Base-by-base conservation (phyloP, 306 rosid species). In the Rosa persica region DNA sequence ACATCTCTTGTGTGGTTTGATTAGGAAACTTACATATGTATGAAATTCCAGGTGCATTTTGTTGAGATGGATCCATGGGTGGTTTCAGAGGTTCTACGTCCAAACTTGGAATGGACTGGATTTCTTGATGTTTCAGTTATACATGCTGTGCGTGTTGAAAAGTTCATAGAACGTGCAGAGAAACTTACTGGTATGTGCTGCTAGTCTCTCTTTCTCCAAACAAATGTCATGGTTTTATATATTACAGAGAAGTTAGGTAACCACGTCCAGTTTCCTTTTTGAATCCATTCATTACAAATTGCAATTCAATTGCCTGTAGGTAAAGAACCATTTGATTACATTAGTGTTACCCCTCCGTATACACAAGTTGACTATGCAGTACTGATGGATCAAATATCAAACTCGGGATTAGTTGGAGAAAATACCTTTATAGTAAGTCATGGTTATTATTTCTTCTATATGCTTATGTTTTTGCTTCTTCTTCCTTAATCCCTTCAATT, bases 1-100 rank as follows among this genome's bases (percentile, higher is more conserved):
- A 62, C 54, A 34, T 74, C 4, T 27, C 52, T 68, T 66, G 72
- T 34, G 55, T 49, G 12, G 13, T 36, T 42, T 12, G 54, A 27
- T 9, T 48, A 25, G 30, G 13, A 23, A 75, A 60, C 78, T 70
- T 78, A 36, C 44, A 20, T 23, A 20, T 19, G 12, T 69, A 34
- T 51, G 43, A 57, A 72, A n/a, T 78, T 71, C 65, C 80, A 95
- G 98, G 99, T 88, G 60, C 99, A 95, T 80, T 95, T 95, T 83
- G 91, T 95, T 67, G 99, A 95, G 88, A 93, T 93, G 98, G 99
- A 91, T 86, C 98, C 98, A 66, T 95, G 99, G 99, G 97, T 95
- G 54, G 81, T 95, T 65, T 87, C 99, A 27, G 88, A 93, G 78
- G 96, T 95, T 76, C 83, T 95, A 73, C 88, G 86, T 60, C 97